Evolutionary conservation across 768 basidiomycete species (phyloP).

Genomic region (Cystofilobasidium macerans): DNA sequence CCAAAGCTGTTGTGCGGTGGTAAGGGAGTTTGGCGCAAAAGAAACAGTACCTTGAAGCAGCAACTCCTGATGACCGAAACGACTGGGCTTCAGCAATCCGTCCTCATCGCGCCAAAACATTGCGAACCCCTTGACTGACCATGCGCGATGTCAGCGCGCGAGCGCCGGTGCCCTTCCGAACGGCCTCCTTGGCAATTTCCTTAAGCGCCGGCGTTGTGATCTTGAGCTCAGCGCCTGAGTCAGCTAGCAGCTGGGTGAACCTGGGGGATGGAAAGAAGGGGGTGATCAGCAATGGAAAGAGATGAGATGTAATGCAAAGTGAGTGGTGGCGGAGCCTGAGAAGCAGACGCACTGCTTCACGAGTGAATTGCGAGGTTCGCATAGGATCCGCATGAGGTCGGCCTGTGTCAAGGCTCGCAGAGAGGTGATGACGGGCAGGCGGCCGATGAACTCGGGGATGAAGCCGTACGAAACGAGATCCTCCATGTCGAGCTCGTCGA

Average conservation of each 20-base stretch:
- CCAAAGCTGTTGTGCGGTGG: not conserved
- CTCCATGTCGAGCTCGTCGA: not conserved
- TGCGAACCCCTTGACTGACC: not conserved
- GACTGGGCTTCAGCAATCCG: not conserved
- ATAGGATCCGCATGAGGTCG: slow-evolving; percentile 80
- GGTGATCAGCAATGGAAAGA: slow-evolving; percentile 35
- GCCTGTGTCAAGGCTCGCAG: slow-evolving; percentile 63
- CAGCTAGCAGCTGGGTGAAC: slow-evolving; percentile 2
- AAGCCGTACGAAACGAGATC: not conserved
- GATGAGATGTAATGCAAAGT: no score
- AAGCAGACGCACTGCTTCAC: slow-evolving; percentile 2
- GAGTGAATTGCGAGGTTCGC: slow-evolving; percentile 82
- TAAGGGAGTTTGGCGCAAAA: not conserved
- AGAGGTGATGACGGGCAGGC: slow-evolving; percentile 82
- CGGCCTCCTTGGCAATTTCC: slow-evolving; percentile 4
- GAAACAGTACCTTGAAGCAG: not conserved
- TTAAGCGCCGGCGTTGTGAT: not conserved
- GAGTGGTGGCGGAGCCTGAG: no score
- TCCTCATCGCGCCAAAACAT: not conserved
- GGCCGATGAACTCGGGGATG: slow-evolving; percentile 46
- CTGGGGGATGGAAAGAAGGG: slow-evolving; percentile 54
- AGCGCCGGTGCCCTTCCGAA: not conserved
- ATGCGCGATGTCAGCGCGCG: not conserved
- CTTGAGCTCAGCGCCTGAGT: slow-evolving; percentile 2
- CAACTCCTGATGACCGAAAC: not conserved